Conservation (phyloP, 106 monocot genomes). For the Dioscorea alata region DNA sequence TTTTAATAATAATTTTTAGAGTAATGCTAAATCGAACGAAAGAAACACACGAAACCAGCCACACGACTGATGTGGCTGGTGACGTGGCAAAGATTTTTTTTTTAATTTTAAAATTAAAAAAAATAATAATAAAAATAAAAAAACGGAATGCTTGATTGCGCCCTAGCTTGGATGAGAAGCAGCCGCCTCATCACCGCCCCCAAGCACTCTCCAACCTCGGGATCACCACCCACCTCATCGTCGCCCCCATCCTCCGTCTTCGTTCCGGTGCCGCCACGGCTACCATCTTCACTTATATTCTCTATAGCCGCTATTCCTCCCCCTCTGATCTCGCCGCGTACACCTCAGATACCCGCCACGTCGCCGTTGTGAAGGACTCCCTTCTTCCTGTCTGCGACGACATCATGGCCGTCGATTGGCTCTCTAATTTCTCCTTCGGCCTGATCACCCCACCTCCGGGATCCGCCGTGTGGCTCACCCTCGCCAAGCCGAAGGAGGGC, state of each 20-base stretch:
- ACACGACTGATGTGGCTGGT: no score
- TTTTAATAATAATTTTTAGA: no score
- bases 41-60: no score
- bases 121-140: no score
- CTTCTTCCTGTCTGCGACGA: slow-evolving; percentile 65
- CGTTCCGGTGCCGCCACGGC: slow-evolving; percentile 47
- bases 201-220: slow-evolving; percentile 55
- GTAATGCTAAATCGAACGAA: no score
- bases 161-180: no score
- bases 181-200: no score
- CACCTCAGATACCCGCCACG: slow-evolving; percentile 53
- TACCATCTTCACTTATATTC: slow-evolving; percentile 63
- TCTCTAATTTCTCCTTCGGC: slow-evolving; percentile 16
- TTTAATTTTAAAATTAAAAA: no score
- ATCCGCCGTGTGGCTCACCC: no score
- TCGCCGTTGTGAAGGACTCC: slow-evolving; percentile 44
- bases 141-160: no score
- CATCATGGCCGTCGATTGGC: slow-evolving; percentile 84
- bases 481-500: no score
- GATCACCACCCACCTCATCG: slow-evolving; percentile 47
- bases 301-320: slow-evolving; percentile 72
- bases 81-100: no score
- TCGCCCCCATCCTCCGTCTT: slow-evolving; percentile 66
- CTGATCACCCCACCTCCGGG: slow-evolving; percentile 8
- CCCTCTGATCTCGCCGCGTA: slow-evolving; percentile 72